These are phyloP conservation scores for Suillus weaverae DNA, from an alignment of 768 basidiomycete species.

Conservation along the genomic window DNA sequence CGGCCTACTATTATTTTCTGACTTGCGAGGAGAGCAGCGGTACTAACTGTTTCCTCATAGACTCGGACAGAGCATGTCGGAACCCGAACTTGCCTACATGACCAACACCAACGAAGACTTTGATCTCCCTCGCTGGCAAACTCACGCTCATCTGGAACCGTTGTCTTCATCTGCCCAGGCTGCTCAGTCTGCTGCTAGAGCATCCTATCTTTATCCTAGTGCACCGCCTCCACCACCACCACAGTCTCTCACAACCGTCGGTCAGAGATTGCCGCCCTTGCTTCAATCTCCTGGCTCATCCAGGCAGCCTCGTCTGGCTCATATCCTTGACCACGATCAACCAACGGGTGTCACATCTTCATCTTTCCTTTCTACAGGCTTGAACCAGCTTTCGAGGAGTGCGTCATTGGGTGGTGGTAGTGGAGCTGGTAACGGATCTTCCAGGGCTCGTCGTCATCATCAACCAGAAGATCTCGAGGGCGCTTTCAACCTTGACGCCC, in stretches of 20 bases:
- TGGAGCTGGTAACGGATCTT: conserved; percentile 39
- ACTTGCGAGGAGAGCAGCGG: conserved; percentile 4
- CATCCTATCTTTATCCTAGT: conserved; percentile 53
- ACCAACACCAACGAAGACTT: conserved; percentile 79
- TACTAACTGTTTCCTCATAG: conserved; percentile 4
- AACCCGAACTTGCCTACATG: conserved; percentile 75
- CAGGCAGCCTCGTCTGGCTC: conserved; percentile 63
- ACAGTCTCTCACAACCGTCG: conserved; percentile 36
- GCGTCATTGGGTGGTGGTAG: conserved; percentile 55
- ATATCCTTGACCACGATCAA: conserved; percentile 67
- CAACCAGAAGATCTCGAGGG: conserved; percentile 68
- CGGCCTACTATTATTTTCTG: background rate
- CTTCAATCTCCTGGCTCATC: conserved; percentile 47
- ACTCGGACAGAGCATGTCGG: conserved; percentile 53
- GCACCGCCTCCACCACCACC: conserved; percentile 47
- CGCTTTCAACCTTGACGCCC: conserved; percentile 41
- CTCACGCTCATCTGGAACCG: conserved; percentile 44
- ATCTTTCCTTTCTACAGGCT: conserved; percentile 49
- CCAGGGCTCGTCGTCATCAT: conserved; percentile 64
- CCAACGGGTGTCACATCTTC: conserved; percentile 44
- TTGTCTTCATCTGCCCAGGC: conserved; percentile 63
- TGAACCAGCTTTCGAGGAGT: conserved; percentile 62
- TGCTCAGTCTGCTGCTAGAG: conserved; percentile 45
- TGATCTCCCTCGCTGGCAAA: conserved; percentile 63
- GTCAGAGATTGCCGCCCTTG: conserved; percentile 49